Evolutionary conservation across 179 eudicot genomes (phyloP).

Genomic region (Amaranthus tricolor): DNA sequence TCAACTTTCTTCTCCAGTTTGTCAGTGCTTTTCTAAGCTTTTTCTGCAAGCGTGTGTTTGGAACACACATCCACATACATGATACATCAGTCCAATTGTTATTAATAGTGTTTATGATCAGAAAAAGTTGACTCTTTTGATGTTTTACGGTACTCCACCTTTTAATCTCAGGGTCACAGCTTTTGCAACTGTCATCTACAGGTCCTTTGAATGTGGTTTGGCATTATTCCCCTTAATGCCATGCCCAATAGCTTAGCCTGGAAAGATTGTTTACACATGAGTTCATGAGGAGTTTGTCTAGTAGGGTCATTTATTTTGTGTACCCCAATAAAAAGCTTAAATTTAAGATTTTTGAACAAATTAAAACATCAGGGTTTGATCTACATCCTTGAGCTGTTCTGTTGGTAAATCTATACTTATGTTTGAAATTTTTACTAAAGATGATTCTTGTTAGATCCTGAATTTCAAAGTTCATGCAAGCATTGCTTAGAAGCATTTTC

Average conservation of each 20-base stretch:
- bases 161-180: too few species aligned
- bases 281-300: neutral
- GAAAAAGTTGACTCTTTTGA: too few species aligned
- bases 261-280: too few species aligned
- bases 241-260: too few species aligned
- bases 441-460: neutral
- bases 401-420: neutral
- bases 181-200: too few species aligned
- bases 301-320: neutral
- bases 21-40: constrained; percentile 1
- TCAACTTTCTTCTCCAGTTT: neutral
- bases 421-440: neutral
- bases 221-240: too few species aligned
- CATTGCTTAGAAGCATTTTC: neutral
- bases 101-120: too few species aligned
- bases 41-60: neutral
- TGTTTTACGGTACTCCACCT: too few species aligned
- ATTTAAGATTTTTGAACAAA: neutral
- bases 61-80: neutral
- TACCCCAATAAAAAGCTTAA: neutral
- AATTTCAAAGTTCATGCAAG: neutral
- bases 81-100: neutral
- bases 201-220: too few species aligned
- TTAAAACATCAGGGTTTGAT: neutral
- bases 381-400: neutral